Base-by-base conservation (phyloP, 2,329 filamentous ascomycete species). In the Massarina eburnea region DNA sequence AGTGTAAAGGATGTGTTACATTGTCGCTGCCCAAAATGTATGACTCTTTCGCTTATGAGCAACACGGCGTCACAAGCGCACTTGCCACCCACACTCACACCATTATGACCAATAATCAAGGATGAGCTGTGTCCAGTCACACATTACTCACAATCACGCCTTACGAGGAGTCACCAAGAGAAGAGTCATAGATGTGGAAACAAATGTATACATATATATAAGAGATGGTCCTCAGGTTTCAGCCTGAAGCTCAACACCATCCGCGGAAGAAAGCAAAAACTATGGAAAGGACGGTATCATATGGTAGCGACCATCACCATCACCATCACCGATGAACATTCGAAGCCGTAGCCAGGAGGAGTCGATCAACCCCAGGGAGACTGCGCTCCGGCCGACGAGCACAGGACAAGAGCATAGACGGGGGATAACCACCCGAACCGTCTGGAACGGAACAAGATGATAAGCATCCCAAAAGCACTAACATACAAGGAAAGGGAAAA, bases 281-380 rank as follows among this genome's bases (percentile, higher is more conserved):
- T 38, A 40, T 10, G 37, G 39, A 40, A 34, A 39, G 24, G 26
- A 45, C 34, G 17, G 36, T 8, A 20, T 38, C 34, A 27, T 41
- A 48, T 43, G 40, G 17, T 24, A 41, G n/a, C 22, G 22, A 17
- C 21, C 35, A 39, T 30, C 19, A 30, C 26, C 32, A 17, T 19
- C 15, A 20, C 20, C 39, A 27, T 37, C 32, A 12, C 17, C 24
- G 41, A 34, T 10, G 43, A 47, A 54, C 47, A n/a, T n/a, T n/a
- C 51, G 39, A 48, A 58, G 37, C 52, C 52, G 49, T 43, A 49
- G 56, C 62, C 59, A 59, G 60, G 63, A 64, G 66, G 66, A 67
- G 64, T 68, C 64, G 48, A 67, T 67, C 64, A 60, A 68, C 64
- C 62, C 51, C 46, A 45, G 64, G 65, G 64, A 68, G 64, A 68